Base-by-base conservation (phyloP, 2,329 filamentous ascomycete species). In the Pezicula rhizophila region DNA sequence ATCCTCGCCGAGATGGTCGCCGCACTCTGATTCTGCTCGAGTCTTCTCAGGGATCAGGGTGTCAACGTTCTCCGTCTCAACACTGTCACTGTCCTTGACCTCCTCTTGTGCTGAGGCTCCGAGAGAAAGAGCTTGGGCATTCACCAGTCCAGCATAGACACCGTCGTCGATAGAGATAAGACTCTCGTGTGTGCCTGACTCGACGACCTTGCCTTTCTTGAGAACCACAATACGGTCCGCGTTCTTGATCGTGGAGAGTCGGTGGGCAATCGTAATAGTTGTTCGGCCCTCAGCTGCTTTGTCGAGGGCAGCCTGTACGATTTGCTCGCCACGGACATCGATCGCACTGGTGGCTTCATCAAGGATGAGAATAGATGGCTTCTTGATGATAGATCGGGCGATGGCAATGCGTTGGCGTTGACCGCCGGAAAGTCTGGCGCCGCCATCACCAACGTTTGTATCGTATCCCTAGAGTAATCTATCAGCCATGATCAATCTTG, bases 221-320 rank as follows among this genome's bases (percentile, higher is more conserved):
- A 95, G 67, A 1, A 95, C 89, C 7, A 90, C 72, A 49, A 95
- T 95, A 33, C 82, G 79, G 60, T 95, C 84, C 1, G 89, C 88
- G 53, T 85, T 80, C 64, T 82, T 84, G 58, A 89, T 86, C 0
- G 86, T 90, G 0, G 84, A 87, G 2, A 90, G 71, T 3, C 85
- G 74, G 65, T 90, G 57, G 15, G 80, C 80, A 49, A 85, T 81
- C 7, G 79, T 72, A 42, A 85, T 79, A 0, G 80, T 84, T 0
- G 82, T 85, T 15, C 80, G 69, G 25, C 74, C 72, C 40, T 70
- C 65, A 0, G 78, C 78, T 1, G 82, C 70, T 15, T 69, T 67
- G 51, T 76, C 73, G 12, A 82, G 66, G 0, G 78, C 78, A 26
- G 69, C 66, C 57, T 81, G 78, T 1, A 82, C 78, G 25, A 76